Evolutionary conservation across 164 flowering plant species (phyloP).

Genomic region (Amborella trichopoda): DNA sequence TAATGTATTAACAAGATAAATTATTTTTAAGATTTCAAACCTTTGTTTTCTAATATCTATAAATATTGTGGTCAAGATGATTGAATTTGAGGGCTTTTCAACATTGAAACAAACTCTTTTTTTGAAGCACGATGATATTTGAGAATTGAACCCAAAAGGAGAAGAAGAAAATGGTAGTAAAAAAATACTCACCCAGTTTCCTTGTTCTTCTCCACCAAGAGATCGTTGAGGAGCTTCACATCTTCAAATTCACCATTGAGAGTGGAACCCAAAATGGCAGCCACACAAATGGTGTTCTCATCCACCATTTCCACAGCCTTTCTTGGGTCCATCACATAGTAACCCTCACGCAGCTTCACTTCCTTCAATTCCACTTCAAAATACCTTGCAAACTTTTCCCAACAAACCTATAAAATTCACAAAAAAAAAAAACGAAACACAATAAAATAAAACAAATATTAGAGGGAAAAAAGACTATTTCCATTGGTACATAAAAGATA

Average conservation of each 20-base stretch:
- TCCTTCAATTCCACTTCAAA: conserved; percentile 38
- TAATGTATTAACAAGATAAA: no score
- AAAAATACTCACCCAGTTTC: conserved; percentile 22
- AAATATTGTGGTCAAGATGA: no score
- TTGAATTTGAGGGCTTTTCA: no score
- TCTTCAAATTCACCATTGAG: conserved; percentile 40
- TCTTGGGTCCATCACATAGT: conserved; percentile 33
- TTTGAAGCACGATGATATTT: no score
- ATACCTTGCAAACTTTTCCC: conserved; percentile 38
- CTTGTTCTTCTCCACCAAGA: conserved; percentile 23
- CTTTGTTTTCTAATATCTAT: no score
- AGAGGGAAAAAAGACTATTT: no score
- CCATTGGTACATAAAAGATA: no score
- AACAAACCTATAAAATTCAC: conserved; percentile 31
- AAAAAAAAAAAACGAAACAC: no score
- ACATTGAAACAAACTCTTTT: no score
- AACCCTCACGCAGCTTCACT: conserved; percentile 29
- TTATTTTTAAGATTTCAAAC: no score
- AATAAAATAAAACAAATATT: no score
- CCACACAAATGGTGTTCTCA: conserved; percentile 39
- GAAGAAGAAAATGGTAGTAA: background rate
- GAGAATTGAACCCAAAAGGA: background rate
- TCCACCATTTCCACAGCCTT: conserved; percentile 37
- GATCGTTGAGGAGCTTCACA: conserved; percentile 33
- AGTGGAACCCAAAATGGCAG: conserved; percentile 35